These are phyloP conservation scores for Monilinia fructigena DNA, from an alignment of 2,329 filamentous ascomycete genomes.

Conservation along the genomic window DNA sequence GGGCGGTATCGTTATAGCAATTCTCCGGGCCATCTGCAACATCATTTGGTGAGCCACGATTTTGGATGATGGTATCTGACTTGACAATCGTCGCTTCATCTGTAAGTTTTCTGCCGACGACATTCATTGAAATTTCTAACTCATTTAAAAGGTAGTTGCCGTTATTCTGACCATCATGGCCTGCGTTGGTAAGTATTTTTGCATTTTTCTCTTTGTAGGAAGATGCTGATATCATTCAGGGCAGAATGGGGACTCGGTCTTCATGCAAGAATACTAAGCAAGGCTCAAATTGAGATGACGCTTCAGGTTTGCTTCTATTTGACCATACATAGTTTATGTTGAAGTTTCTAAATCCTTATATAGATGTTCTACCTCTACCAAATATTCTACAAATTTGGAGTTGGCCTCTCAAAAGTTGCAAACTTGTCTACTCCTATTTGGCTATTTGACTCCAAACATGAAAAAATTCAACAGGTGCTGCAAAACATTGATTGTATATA, in stretches of 20 bases:
- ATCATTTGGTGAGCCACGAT: conserved; percentile 21
- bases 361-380: conserved; percentile 30
- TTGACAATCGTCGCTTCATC: conserved; percentile 22
- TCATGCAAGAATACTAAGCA: conserved; percentile 7
- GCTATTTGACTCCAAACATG: conserved; percentile 27
- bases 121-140: not conserved
- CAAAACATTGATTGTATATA: conserved; percentile 25
- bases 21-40: conserved; percentile 2
- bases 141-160: conserved; percentile 5
- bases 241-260: conserved; percentile 15
- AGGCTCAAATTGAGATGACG: not conserved
- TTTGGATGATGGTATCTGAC: conserved; percentile 25
- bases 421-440: conserved; percentile 25
- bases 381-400: conserved; percentile 27
- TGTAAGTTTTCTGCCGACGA: conserved; percentile 15
- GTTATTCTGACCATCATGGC: conserved; percentile 8
- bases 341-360: conserved; percentile 15
- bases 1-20: conserved; percentile 24
- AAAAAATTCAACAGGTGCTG: conserved; percentile 24
- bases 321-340: not conserved
- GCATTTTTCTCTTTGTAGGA: not conserved
- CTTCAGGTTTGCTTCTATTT: conserved; percentile 2
- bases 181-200: conserved; percentile 10
- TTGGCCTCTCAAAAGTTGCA: conserved; percentile 27
- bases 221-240: not conserved